Percentiles rank a stretch among this genome's conserved stretches.
phyloP scores from a whole-genome alignment of 2,329 filamentous ascomycete genomes.

The Penicillium expansum region DNA sequence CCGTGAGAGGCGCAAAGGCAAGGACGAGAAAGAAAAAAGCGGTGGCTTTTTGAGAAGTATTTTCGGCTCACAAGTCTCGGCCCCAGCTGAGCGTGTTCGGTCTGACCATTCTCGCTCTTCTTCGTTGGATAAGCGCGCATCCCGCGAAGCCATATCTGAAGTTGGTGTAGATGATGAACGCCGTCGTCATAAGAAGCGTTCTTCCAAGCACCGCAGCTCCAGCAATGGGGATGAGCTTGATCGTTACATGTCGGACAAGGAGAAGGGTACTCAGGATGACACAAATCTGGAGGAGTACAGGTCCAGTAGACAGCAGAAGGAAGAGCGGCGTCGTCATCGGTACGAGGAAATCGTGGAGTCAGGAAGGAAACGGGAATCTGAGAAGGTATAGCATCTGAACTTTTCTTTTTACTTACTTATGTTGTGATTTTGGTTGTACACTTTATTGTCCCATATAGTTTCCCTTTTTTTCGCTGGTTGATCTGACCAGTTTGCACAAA shows the following conservation, averaged over 20 bases:
- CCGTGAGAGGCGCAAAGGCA: slow-evolving; percentile 31
- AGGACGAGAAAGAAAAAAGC: slow-evolving; percentile 33
- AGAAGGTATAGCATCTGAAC: slow-evolving; percentile 42
- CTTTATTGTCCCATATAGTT: slow-evolving; percentile 30
- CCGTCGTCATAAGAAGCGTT: slow-evolving; percentile 47
- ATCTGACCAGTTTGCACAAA: slow-evolving; percentile 17
- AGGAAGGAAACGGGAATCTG: slow-evolving; percentile 30
- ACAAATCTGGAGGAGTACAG: slow-evolving; percentile 33
- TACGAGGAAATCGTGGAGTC: slow-evolving; percentile 40
- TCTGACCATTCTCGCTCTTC: slow-evolving; percentile 17
- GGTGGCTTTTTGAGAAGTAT: slow-evolving; percentile 38
- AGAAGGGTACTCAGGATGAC: slow-evolving; percentile 44
- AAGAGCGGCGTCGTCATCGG: slow-evolving; percentile 36
- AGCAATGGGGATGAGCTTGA: slow-evolving; percentile 44
- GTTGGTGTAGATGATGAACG: slow-evolving; percentile 39
- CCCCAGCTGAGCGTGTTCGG: slow-evolving; percentile 24
- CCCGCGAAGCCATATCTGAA: slow-evolving; percentile 39
- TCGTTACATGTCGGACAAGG: slow-evolving; percentile 48
- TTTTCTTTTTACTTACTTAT: slow-evolving; percentile 28
- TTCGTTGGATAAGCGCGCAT: slow-evolving; percentile 28
- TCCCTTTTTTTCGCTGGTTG: slow-evolving; percentile 22
- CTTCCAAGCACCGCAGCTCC: slow-evolving; percentile 38
- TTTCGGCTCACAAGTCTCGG: slow-evolving; percentile 39
- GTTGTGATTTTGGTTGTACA: slow-evolving; percentile 28
- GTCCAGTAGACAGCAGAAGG: slow-evolving; percentile 34